Base-by-base conservation (phyloP, 257 asterid genomes). In the Nicotiana undulata region DNA sequence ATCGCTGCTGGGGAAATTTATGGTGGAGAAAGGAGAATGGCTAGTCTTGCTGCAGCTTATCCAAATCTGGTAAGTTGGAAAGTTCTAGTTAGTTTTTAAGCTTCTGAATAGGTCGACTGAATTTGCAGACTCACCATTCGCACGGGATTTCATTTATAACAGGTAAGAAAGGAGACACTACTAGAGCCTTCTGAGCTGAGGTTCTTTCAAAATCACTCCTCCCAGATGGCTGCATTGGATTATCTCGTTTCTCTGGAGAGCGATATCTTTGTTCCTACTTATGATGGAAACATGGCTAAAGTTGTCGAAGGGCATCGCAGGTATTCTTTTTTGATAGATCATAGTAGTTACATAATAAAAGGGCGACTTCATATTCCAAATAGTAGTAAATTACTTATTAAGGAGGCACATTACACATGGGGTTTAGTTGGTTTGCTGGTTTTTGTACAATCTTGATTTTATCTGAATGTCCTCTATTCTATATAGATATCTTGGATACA, bases 401-500 rank as follows among this genome's bases (percentile, higher is more conserved):
- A 7, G 44, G 2, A 72, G 26, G 61, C 61, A 24, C 79, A 49
- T 74, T 16, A 24, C 61, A 24, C 16, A 1, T 6, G 15, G 61
- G 61, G 9, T 74, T 3, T 9, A 44, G 60, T 68, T 24, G 59
- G 77, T 68, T 5, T 40, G 20, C 32, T 70, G 37, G 77, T 72
- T 72, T 64, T 3, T 10, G 44, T 31, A 29, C 6, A 64, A 64
- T 31, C 17, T 32, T 65, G 3, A 16, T 28, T 28, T 28, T 6
- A 15, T 63, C 44, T 29, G 22, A 63, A 3, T 65, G 26, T 26
- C 26, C 15, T 44, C 60, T 46, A 46, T 49, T 24, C 61, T 52
- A 26, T 37, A 12, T 89, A 92, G 94, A 86, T 84, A 85, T 76
- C 80, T 89, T 59, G 91, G 92, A 77, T 92, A 83, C 87, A 92